Evolutionary conservation across 257 asterid species (phyloP), one percentile per base, ranked within the genome.

Genomic region (Nicotiana attenuata): DNA sequence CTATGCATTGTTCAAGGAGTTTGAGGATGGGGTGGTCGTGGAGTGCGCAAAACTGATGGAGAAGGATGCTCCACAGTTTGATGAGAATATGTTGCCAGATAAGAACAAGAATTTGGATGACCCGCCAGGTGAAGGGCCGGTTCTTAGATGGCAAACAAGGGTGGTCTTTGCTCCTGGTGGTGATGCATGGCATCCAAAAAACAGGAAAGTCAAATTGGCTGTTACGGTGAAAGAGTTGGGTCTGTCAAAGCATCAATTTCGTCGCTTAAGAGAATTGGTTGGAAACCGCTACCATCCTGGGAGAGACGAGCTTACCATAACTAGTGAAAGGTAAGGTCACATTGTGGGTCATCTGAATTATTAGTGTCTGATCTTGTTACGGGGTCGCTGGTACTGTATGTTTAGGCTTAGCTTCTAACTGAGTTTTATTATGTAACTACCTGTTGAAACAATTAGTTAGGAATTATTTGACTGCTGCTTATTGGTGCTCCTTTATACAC

Each of bases 161-260:
- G 93, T 88, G 83, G 98, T 96, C 80, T 84, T 94, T 77, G 80
- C 89, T 82, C 99, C 97, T 17, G 99, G 99, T 31, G 95, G 94
- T 84, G 98, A 96, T 86, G 88, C 97, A 80, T 96, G 98, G 99
- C 99, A 96, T 83, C 97, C 98, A 1, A 94, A 94, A 85, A 92
- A 94, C 69, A 87, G 98, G 69, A 91, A 90, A 90, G 99, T 91
- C 38, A 92, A 91, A 87, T 55, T 94, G 87, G 83, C 94, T 83
- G 95, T 91, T 68, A 91, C 97, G 14, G 99, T 96, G 64, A 92
- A 92, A 88, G 97, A 92, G 90, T 90, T 92, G 56, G 99, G 97
- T 60, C 86, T 96, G 19, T 90, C 95, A 6, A 94, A 91, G 85
- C 91, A 90, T 89, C 97, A 94, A 59, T 91, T 88, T 81, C 31